Evolutionary conservation across 768 basidiomycete species (phyloP), one percentile per base, ranked within the genome.

Genomic region (Phanerodontia chrysosporium): DNA sequence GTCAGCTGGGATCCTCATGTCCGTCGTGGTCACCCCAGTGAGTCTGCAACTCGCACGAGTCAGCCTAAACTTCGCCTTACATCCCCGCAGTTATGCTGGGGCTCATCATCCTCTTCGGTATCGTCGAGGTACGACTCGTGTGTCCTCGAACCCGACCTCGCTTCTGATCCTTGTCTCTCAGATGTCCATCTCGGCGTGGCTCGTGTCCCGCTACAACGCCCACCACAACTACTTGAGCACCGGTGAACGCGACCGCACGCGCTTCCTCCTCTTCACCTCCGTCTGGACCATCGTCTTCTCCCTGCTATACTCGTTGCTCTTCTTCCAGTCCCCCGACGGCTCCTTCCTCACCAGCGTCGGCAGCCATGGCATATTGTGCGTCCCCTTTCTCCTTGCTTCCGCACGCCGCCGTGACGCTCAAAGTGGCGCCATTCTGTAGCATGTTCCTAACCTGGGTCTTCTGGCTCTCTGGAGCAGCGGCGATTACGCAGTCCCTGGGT

Each of bases 141-240:
- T 6, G 22, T 21, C 21, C 35, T 35, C 14, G 24, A 9, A n/a
- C n/a, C n/a, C n/a, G n/a, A n/a, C n/a, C n/a, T n/a, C n/a, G n/a
- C n/a, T n/a, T n/a, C n/a, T n/a, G n/a, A n/a, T n/a, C n/a, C n/a
- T n/a, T n/a, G n/a, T n/a, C n/a, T n/a, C n/a, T n/a, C 62, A 90
- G 88, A 77, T 90, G 64, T 74, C 83, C 25, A 82, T 90, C 62
- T 78, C 91, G 3, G 85, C 89, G 4, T 93, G 87, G 83, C 77
- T 94, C 45, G 79, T 81, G 8, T 74, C 84, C 14, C 77, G 74
- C 45, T 92, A 83, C 75, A 83, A 86, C 69, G 57, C 70, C 28
- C 75, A 79, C 62, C 76, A 82, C 71, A 78, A 87, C 74, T 81
- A 75, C 67, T 74, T 73, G 54, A 79, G 68, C 59, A 59, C 62